A percentile compares a stretch with the other conserved stretches of the same genome.
Conservation (phyloP, 2,329 filamentous ascomycete species). For the Boeremia lycopersici region DNA sequence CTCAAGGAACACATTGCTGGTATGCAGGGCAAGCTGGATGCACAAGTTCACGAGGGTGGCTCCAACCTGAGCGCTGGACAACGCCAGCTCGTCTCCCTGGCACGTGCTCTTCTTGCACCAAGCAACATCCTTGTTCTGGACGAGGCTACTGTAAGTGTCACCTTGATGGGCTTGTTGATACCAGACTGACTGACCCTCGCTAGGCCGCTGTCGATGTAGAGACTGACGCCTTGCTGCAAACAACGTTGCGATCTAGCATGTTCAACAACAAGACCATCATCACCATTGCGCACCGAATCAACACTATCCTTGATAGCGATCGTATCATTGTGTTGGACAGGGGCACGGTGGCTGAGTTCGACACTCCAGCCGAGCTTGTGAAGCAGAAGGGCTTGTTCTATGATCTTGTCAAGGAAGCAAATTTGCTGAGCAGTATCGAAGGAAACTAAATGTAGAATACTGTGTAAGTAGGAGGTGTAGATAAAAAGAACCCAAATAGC, state of each 20-base stretch:
- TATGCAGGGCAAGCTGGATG: conserved; percentile 90
- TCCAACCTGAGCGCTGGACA: conserved; percentile 96
- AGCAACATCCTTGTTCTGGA: conserved; percentile 97
- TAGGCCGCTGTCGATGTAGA: conserved; percentile 72
- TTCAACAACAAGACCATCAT: conserved; percentile 96
- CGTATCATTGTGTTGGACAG: conserved; percentile 92
- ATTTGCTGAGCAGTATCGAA: conserved; percentile 60
- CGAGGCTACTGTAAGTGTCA: conserved; percentile 80
- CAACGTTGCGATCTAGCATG: conserved; percentile 66
- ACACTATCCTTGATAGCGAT: conserved; percentile 90
- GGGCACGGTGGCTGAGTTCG: conserved; percentile 90
- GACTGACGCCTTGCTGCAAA: conserved; percentile 69
- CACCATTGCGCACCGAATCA: conserved; percentile 97
- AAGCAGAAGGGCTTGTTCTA: conserved; percentile 81
- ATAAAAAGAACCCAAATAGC: not conserved
- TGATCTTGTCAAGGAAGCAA: conserved; percentile 88
- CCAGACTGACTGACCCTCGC: conserved; percentile 2
- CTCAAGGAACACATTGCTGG: conserved; percentile 85
- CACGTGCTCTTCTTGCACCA: conserved; percentile 89
- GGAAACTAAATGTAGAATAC: not conserved
- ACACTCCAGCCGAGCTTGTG: conserved; percentile 79
- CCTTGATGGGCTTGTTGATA: too few species aligned
- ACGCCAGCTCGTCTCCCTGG: conserved; percentile 89
- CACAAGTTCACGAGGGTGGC: conserved; percentile 90
- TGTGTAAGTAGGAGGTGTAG: not conserved